A percentile compares a stretch with the other conserved stretches of the same genome.
Conservation (phyloP, 2,329 filamentous ascomycete genomes). For the Didymella exigua region DNA sequence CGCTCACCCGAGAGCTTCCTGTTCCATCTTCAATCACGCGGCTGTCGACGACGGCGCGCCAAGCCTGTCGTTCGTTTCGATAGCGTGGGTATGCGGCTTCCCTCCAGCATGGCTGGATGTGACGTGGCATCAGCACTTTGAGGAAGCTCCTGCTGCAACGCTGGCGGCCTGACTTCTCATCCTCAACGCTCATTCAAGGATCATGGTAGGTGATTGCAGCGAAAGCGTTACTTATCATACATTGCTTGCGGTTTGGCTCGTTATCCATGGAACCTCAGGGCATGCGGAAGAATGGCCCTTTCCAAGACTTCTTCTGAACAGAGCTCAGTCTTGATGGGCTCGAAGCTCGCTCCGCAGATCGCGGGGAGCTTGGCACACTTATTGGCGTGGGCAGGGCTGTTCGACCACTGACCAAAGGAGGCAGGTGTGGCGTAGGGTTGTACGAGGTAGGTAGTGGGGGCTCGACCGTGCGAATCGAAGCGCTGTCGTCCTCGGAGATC, state of each 20-base stretch:
- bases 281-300: conserved; percentile 38
- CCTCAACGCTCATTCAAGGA: not conserved
- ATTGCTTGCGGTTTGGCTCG: not conserved
- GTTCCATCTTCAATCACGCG: not conserved
- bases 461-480: conserved; percentile 37
- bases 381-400: conserved; percentile 18
- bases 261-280: conserved; percentile 26
- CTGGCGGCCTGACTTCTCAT: not conserved
- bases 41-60: not conserved
- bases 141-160: not conserved
- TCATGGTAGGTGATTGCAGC: not conserved
- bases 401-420: conserved; percentile 21
- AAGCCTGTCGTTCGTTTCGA: not conserved
- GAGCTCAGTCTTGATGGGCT: conserved; percentile 5
- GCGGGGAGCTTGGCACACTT: conserved; percentile 21
- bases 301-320: conserved; percentile 33
- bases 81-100: not conserved
- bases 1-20: not conserved
- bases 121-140: conserved; percentile 1
- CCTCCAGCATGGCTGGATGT: not conserved
- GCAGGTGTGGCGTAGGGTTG: conserved; percentile 23
- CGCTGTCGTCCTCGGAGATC: conserved; percentile 39
- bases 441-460: conserved; percentile 23
- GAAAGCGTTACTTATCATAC: not conserved
- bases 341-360: conserved; percentile 1